These are phyloP conservation scores for Trebouxia sp. DNA, from an alignment of 139 green algal species.

Conservation along the genomic window DNA sequence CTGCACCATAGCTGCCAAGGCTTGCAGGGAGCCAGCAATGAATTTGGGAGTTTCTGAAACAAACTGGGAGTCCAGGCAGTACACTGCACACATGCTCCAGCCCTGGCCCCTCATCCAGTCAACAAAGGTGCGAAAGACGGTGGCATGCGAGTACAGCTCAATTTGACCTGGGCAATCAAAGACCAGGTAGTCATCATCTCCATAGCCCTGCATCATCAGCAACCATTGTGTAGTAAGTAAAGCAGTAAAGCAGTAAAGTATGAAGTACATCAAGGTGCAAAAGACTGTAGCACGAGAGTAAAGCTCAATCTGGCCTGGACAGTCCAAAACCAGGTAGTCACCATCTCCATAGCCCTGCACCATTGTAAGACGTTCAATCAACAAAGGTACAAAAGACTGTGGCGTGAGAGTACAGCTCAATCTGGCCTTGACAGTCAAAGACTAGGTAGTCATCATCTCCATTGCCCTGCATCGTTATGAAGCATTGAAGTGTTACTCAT, in stretches of 20 bases:
- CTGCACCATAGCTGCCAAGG: conserved; percentile 92
- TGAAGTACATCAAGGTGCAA: conserved; percentile 79
- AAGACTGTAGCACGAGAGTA: conserved; percentile 93
- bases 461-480: conserved; percentile 57
- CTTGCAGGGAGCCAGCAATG: conserved; percentile 62
- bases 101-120: conserved; percentile 71
- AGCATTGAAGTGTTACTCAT: no score
- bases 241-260: conserved; percentile 37
- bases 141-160: conserved; percentile 96
- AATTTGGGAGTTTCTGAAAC: conserved; percentile 84
- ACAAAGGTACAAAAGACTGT: conserved; percentile 86
- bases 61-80: conserved; percentile 94
- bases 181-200: conserved; percentile 98
- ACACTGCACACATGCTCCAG: conserved; percentile 82
- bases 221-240: not conserved
- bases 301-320: conserved; percentile 97
- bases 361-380: conserved; percentile 52
- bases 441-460: conserved; percentile 98
- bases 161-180: conserved; percentile 98
- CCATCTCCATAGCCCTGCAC: conserved; percentile 87
- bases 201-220: conserved; percentile 61
- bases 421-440: conserved; percentile 97
- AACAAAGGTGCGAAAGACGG: conserved; percentile 85
- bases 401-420: conserved; percentile 98
- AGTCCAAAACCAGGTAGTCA: conserved; percentile 98